phyloP scores from a whole-genome alignment of 2,329 filamentous ascomycete species.

The Xylariaceae sp. region DNA sequence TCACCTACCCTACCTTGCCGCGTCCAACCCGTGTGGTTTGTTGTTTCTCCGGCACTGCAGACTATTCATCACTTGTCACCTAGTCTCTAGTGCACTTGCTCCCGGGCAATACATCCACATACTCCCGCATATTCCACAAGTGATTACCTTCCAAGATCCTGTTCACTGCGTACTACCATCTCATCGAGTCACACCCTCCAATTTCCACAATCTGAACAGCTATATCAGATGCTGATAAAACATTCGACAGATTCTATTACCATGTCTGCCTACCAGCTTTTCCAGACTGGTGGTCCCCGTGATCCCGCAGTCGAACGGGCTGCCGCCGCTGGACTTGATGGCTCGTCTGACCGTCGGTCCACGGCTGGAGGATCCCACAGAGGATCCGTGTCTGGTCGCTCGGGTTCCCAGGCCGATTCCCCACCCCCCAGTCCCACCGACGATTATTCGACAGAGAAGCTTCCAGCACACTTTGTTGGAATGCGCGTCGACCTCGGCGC shows the following conservation, averaged over 20 bases:
- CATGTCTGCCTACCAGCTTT: constrained; percentile 8
- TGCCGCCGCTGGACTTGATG: constrained; percentile 17
- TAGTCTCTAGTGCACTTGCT: too few relatives aligned
- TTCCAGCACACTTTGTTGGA: constrained; percentile 31
- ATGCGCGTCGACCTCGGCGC: constrained; percentile 54
- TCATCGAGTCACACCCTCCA: too few relatives aligned
- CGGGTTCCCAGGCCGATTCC: constrained; percentile 11
- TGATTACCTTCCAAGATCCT: too few relatives aligned
- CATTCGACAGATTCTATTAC: background rate
- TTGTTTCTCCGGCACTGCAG: too few relatives aligned
- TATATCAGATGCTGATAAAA: constrained; percentile 3
- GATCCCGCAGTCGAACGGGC: constrained; percentile 11
- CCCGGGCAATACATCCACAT: too few relatives aligned
- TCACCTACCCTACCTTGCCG: too few relatives aligned
- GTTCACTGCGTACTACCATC: too few relatives aligned
- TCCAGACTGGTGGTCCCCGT: constrained; percentile 1
- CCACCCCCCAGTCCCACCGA: background rate
- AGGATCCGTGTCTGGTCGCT: constrained; percentile 1
- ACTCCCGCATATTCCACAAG: too few relatives aligned
- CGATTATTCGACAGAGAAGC: constrained; percentile 10
- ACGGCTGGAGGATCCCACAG: constrained; percentile 5
- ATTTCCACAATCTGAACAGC: too few relatives aligned
- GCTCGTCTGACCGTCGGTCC: constrained; percentile 18
- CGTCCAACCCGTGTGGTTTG: too few relatives aligned
- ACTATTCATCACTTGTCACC: too few relatives aligned